Conservation (phyloP, 1,284 basidiomycete genomes). For the Somion occarium region DNA sequence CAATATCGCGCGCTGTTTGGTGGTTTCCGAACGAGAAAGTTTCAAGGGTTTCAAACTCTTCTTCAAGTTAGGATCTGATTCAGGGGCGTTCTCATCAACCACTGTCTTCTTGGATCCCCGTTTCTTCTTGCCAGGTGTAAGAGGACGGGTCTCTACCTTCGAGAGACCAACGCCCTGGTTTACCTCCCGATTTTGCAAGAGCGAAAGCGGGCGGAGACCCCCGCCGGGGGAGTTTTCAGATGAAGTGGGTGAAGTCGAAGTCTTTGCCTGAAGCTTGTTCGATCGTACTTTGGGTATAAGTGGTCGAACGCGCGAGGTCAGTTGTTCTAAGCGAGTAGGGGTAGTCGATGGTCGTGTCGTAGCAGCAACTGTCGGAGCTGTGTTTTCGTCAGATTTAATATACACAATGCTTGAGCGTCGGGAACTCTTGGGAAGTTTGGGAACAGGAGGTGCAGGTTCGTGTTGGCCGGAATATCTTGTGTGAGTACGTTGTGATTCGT, state of each 20-base stretch:
- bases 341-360: constrained; percentile 14
- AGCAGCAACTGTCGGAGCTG: constrained; percentile 25
- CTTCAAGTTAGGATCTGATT: constrained; percentile 30
- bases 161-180: constrained; percentile 25
- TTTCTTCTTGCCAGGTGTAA: constrained; percentile 45
- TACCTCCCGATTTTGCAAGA: constrained; percentile 54
- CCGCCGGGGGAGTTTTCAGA: constrained; percentile 30
- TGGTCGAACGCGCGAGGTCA: constrained; percentile 45
- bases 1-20: constrained; percentile 47
- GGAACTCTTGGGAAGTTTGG: constrained; percentile 19
- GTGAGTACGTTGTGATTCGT: constrained; percentile 35
- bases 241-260: constrained; percentile 24
- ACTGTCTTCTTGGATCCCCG: background rate
- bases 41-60: constrained; percentile 49
- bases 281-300: constrained; percentile 49
- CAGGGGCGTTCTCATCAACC: constrained; percentile 38
- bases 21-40: constrained; percentile 56
- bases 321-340: constrained; percentile 38
- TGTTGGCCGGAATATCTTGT: constrained; percentile 28
- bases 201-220: constrained; percentile 55
- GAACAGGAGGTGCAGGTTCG: constrained; percentile 25
- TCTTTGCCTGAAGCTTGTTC: constrained; percentile 36
- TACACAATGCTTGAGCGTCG: constrained; percentile 59
- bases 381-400: constrained; percentile 51
- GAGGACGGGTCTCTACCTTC: constrained; percentile 40